Conservation (phyloP, 139 green algal species). For the Chlorella sp. region DNA sequence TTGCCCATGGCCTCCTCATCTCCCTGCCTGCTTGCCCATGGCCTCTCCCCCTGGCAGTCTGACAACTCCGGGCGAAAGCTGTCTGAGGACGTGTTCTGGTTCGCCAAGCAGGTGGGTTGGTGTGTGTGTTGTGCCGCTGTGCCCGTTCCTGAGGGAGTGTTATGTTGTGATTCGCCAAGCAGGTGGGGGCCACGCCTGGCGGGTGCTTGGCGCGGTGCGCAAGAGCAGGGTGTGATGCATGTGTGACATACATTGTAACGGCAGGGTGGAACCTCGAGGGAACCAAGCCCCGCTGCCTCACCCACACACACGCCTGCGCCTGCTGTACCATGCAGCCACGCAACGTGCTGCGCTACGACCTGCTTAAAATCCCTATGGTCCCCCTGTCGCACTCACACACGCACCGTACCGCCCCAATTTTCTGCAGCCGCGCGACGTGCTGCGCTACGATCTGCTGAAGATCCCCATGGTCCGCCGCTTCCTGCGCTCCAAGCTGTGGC, state of each 20-base stretch:
- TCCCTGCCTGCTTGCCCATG: background rate
- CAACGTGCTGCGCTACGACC: background rate
- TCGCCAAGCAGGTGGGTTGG: constrained; percentile 45
- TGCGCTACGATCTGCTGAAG: constrained; percentile 61
- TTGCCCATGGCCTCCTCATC: background rate
- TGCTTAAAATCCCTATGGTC: background rate
- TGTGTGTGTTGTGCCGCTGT: too few relatives aligned
- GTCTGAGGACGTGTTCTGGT: constrained; percentile 64
- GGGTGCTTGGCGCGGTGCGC: too few relatives aligned
- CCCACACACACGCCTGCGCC: background rate
- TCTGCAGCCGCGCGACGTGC: constrained; percentile 47
- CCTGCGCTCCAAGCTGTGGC: constrained; percentile 64
- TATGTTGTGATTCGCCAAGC: too few relatives aligned
- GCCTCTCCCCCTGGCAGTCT: background rate
- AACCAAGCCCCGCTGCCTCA: too few relatives aligned
- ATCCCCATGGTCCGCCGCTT: constrained; percentile 55
- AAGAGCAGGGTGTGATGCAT: background rate
- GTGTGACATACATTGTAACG: background rate
- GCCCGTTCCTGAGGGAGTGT: too few relatives aligned
- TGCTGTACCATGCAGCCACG: background rate
- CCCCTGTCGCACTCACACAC: background rate
- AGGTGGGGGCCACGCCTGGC: too few relatives aligned
- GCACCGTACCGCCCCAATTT: background rate
- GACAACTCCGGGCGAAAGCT: constrained; percentile 20
- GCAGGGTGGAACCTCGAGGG: background rate